A percentile compares a stretch with the other conserved stretches of the same genome.
These are phyloP conservation scores for Limonium bicolor DNA, from an alignment of 148 eudicot species.

Conservation along the genomic window DNA sequence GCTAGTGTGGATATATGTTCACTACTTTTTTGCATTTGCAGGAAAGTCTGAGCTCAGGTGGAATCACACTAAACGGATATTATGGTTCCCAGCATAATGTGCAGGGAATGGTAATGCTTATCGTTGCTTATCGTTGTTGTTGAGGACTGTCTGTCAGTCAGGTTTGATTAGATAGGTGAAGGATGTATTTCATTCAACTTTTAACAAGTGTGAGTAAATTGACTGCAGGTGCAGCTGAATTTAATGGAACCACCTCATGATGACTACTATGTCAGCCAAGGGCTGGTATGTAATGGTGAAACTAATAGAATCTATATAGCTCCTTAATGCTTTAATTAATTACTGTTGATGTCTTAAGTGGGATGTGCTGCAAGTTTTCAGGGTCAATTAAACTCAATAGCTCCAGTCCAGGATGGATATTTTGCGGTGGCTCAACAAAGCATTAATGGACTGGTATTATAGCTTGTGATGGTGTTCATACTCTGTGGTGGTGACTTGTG, in stretches of 20 bases:
- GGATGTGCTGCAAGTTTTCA: constrained; percentile 8
- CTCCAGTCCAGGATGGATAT: constrained; percentile 64
- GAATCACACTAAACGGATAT: constrained; percentile 2
- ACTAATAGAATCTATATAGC: neutral
- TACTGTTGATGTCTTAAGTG: neutral
- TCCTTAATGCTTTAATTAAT: constrained; percentile 1
- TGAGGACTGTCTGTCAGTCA: neutral
- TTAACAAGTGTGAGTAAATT: neutral
- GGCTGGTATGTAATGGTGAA: constrained; percentile 52
- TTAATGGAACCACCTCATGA: constrained; percentile 96
- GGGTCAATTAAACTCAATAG: constrained; percentile 68
- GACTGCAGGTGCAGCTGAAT: constrained; percentile 61
- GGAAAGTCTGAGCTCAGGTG: constrained; percentile 4
- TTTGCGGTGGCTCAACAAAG: constrained; percentile 65
- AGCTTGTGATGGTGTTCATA: neutral
- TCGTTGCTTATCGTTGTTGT: neutral
- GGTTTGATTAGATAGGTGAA: neutral
- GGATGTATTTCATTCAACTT: neutral
- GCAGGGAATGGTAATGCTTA: constrained; percentile 6
- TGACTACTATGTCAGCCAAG: constrained; percentile 64
- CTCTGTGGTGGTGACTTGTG: neutral
- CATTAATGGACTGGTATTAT: constrained; percentile 63
- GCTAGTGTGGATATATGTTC: neutral
- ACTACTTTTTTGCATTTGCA: neutral
- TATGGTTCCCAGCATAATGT: constrained; percentile 5